Evolutionary conservation across 192 early-diverging fungal genomes (phyloP), one percentile per base, ranked within the genome.

Genomic region (Coemansia sp.): DNA sequence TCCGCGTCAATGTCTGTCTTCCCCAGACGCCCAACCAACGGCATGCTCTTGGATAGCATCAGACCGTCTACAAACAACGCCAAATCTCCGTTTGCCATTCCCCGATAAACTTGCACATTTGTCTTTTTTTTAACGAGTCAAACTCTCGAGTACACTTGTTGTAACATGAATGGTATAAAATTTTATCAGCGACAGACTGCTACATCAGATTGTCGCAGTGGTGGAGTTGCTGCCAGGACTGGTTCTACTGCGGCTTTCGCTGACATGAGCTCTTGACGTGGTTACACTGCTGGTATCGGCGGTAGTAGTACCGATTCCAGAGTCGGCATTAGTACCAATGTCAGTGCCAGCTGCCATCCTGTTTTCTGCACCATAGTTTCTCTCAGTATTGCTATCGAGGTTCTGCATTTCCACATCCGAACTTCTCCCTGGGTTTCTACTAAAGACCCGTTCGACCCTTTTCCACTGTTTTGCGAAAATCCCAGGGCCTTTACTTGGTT

Each of bases 1-100:
- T 66, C 77, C 16, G 62, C 63, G 7, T 33, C 42, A 0, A 43
- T 35, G 3, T 68, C 75, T 3, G 56, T 81, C 63, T 75, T 81
- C 46, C 42, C 78, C 0, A 65, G 78, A 3, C 57, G 78, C 0
- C 72, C 63, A 4, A 81, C 72, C 3, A 75, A 72, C 40, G 78
- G 69, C 8, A 56, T 56, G 53, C 33, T 81, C 25, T 49, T 77
- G 0, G 75, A 77, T 21, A 66, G 71, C 34, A 68, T 75, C 4
- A 43, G 75, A 2, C 64, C 68, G 26, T 33, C 40, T 28, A 7
- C 30, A 8, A 42, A 53, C 48, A 15, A 53, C 53, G 53, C 58
- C 23, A 42, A 35, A 4, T 18, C 55, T 49, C 4, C 45, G 45
- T 31, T 49, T 26, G 46, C 12, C 61, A 23, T 4, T 45, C 46